Conservation (phyloP, 1,284 basidiomycete species). For the Pisolithus thermaeus region DNA sequence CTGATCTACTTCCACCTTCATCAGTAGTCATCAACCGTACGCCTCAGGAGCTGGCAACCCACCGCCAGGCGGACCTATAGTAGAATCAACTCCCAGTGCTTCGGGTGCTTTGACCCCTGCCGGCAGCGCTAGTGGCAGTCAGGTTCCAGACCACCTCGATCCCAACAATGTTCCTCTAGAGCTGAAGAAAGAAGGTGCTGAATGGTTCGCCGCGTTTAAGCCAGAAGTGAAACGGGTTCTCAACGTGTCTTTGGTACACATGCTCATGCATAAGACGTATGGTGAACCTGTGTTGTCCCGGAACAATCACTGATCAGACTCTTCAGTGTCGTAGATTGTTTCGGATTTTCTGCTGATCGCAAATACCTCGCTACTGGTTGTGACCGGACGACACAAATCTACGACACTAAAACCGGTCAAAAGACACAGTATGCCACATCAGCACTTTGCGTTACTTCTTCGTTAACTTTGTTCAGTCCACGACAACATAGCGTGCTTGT, state of each 20-base stretch:
- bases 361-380: slow-evolving; percentile 75
- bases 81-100: slow-evolving; percentile 17
- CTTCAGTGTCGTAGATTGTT: slow-evolving; percentile 71
- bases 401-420: slow-evolving; percentile 65
- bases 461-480: neutral
- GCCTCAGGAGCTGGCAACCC: slow-evolving; percentile 33
- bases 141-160: slow-evolving; percentile 45
- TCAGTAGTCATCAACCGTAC: slow-evolving; percentile 28
- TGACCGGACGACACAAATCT: slow-evolving; percentile 73
- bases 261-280: slow-evolving; percentile 88
- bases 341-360: slow-evolving; percentile 78
- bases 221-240: slow-evolving; percentile 76
- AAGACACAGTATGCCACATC: slow-evolving; percentile 48
- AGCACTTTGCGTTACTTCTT: slow-evolving; percentile 10
- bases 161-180: slow-evolving; percentile 44
- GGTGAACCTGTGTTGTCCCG: slow-evolving; percentile 16
- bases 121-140: slow-evolving; percentile 25
- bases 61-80: slow-evolving; percentile 20
- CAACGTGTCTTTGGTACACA: slow-evolving; percentile 89
- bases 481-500: slow-evolving; percentile 49
- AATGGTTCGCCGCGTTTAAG: slow-evolving; percentile 97
- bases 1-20: slow-evolving; percentile 31
- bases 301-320: slow-evolving; percentile 8
- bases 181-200: slow-evolving; percentile 75
- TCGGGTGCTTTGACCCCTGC: slow-evolving; percentile 23